Evolutionary conservation across 75 land plant genomes (phyloP).

Genomic region (Cryptomeria japonica): DNA sequence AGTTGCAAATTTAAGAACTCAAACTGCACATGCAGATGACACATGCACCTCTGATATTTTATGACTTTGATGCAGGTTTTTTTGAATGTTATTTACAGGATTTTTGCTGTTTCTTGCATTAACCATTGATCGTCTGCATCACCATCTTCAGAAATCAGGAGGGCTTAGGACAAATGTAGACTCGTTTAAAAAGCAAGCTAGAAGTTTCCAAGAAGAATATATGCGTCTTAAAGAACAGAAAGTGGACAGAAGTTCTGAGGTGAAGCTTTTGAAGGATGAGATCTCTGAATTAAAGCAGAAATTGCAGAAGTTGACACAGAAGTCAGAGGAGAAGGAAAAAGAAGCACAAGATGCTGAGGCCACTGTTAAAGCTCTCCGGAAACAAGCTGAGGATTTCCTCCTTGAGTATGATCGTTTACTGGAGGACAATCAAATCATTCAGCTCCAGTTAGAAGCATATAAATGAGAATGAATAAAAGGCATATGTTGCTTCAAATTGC

Average conservation of each 20-base stretch:
- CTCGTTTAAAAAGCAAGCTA: constrained; percentile 44
- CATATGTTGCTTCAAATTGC: not conserved
- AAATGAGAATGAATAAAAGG: not conserved
- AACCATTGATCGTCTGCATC: constrained; percentile 62
- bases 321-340: constrained; percentile 55
- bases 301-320: constrained; percentile 54
- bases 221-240: constrained; percentile 38
- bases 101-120: constrained; percentile 67
- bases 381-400: constrained; percentile 81
- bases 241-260: constrained; percentile 34
- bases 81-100: constrained; percentile 41
- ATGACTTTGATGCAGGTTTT: not conserved
- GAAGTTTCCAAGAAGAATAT: constrained; percentile 47
- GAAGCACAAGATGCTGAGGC: constrained; percentile 54
- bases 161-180: constrained; percentile 25
- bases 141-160: constrained; percentile 41
- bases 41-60: not conserved
- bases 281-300: constrained; percentile 41
- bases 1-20: not conserved
- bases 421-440: constrained; percentile 85
- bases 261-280: constrained; percentile 50
- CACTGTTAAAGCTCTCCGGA: constrained; percentile 66
- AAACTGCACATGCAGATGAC: not conserved
- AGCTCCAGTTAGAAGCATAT: constrained; percentile 24
- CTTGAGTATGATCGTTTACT: constrained; percentile 82